A percentile compares a stretch with the other conserved stretches of the same genome.
These are phyloP conservation scores for Penicillium verhagenii DNA, from an alignment of 495 filamentous ascomycete species.

Conservation along the genomic window DNA sequence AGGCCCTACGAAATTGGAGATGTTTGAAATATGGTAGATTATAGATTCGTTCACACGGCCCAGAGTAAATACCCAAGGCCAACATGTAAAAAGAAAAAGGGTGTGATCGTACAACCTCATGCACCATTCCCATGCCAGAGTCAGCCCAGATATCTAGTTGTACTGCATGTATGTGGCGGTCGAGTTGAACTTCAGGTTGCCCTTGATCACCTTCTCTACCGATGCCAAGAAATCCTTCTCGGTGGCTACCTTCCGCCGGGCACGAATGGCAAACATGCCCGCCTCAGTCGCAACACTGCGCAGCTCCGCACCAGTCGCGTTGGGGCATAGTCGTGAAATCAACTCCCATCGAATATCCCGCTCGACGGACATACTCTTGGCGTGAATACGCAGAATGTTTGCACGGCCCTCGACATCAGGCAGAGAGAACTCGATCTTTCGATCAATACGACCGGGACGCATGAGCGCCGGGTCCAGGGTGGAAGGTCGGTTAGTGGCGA, in stretches of 20 bases:
- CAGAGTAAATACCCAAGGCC: conserved; percentile 10
- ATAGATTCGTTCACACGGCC: conserved; percentile 21
- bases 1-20: no score
- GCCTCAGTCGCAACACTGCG: conserved; percentile 97
- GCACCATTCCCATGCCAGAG: conserved; percentile 23
- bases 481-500: conserved; percentile 95
- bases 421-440: conserved; percentile 97
- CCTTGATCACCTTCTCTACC: conserved; percentile 99
- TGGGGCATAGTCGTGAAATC: conserved; percentile 93
- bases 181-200: conserved; percentile 98
- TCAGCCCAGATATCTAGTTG: conserved; percentile 57
- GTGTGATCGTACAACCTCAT: conserved; percentile 25
- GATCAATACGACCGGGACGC: conserved; percentile 95
- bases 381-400: conserved; percentile 96
- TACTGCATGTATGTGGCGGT: conserved; percentile 99
- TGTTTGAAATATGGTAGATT: conserved; percentile 16
- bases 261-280: conserved; percentile 97
- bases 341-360: conserved; percentile 98
- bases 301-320: conserved; percentile 93
- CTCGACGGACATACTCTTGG: conserved; percentile 99
- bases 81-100: conserved; percentile 18
- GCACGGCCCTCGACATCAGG: conserved; percentile 95
- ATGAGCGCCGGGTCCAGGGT: conserved; percentile 95
- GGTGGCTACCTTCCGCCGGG: conserved; percentile 93
- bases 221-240: conserved; percentile 99